These are phyloP conservation scores for Blepharisma stoltei DNA, from an alignment of 73 alveolate genomes.

Conservation along the genomic window DNA sequence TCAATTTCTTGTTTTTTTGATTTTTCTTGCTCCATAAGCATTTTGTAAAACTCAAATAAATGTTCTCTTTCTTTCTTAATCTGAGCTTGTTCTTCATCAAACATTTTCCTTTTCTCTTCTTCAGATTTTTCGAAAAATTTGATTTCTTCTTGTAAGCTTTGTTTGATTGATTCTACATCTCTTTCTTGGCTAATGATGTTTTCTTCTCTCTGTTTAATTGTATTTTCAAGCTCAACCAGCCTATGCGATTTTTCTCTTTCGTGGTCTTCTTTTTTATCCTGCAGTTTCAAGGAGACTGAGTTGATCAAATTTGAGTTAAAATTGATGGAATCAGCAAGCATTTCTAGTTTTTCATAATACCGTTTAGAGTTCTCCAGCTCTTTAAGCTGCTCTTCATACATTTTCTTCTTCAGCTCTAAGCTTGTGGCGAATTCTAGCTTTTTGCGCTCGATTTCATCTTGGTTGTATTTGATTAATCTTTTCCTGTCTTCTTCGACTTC, in stretches of 20 bases:
- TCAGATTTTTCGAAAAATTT: not conserved
- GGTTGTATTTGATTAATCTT: no score
- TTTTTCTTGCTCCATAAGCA: not conserved
- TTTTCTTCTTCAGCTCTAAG: not conserved
- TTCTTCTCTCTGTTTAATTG: not conserved
- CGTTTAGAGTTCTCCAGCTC: not conserved
- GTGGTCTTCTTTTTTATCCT: not conserved
- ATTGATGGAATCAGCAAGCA: not conserved
- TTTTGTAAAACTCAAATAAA: not conserved
- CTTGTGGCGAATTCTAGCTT: no score
- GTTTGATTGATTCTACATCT: not conserved
- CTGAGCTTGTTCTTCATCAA: not conserved
- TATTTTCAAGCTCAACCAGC: not conserved
- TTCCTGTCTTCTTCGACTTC: no score
- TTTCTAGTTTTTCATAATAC: not conserved
- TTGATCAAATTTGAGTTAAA: conserved; percentile 10
- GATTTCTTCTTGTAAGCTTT: not conserved
- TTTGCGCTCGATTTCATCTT: no score
- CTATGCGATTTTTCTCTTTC: not conserved
- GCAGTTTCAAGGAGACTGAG: not conserved
- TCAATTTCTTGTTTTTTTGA: conserved; percentile 10
- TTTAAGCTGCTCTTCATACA: not conserved
- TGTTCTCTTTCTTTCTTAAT: not conserved
- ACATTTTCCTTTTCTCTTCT: not conserved
- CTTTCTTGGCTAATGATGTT: not conserved